Percentiles rank a stretch among this genome's conserved stretches.
Evolutionary conservation across 371 early-diverging fungal species (phyloP).

Genomic region (Mortierella sp.): DNA sequence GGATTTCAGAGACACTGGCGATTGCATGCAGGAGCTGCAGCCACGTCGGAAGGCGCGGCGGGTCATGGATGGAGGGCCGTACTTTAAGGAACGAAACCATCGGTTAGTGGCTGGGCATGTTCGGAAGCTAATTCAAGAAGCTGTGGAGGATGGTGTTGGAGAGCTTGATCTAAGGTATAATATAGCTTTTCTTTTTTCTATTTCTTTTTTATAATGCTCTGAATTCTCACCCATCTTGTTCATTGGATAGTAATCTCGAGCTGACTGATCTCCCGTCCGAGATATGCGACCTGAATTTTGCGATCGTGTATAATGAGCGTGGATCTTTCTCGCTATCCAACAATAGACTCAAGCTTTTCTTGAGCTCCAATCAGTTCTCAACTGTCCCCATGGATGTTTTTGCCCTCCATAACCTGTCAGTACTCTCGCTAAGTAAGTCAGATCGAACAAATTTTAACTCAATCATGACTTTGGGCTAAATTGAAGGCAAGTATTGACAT

Average conservation of each 20-base stretch:
- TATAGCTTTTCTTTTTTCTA: neutral
- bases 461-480: neutral
- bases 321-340: conserved; percentile 56
- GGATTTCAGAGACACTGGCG: conserved; percentile 21
- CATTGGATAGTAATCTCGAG: conserved; percentile 59
- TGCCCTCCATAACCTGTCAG: conserved; percentile 63
- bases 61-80: conserved; percentile 32
- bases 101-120: conserved; percentile 55
- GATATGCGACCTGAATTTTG: conserved; percentile 63
- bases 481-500: neutral
- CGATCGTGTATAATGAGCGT: conserved; percentile 62
- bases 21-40: conserved; percentile 24
- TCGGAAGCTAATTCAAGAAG: conserved; percentile 62
- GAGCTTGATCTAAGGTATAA: conserved; percentile 67
- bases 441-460: neutral
- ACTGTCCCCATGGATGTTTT: conserved; percentile 61
- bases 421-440: conserved; percentile 65
- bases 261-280: conserved; percentile 66
- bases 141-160: conserved; percentile 67
- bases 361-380: conserved; percentile 62
- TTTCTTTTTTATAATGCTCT: neutral
- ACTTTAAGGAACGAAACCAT: conserved; percentile 32
- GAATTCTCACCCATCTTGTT: neutral
- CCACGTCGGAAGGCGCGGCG: conserved; percentile 42
- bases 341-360: conserved; percentile 64